Conservation (phyloP, 257 asterid species). For the Paraleonurus japonicus region DNA sequence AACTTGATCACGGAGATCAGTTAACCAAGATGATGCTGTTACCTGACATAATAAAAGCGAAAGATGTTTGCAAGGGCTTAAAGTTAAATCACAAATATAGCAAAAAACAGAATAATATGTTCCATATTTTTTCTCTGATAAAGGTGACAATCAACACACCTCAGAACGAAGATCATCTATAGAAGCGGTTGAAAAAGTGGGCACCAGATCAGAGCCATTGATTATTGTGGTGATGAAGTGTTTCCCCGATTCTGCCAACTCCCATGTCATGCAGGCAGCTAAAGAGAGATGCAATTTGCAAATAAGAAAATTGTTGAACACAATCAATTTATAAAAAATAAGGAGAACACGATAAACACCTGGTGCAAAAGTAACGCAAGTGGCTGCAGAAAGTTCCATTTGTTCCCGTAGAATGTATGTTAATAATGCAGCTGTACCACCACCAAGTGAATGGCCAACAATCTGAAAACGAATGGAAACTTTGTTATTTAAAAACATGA, state of each 20-base stretch:
- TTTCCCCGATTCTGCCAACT: slow-evolving; percentile 82
- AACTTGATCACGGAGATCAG: slow-evolving; percentile 86
- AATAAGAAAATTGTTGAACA: slow-evolving; percentile 11
- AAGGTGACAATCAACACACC: slow-evolving; percentile 40
- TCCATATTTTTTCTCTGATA: neutral
- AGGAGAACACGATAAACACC: slow-evolving; percentile 37
- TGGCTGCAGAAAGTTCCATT: slow-evolving; percentile 61
- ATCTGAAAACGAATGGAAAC: slow-evolving; percentile 44
- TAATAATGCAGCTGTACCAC: slow-evolving; percentile 87
- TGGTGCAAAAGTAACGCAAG: slow-evolving; percentile 82
- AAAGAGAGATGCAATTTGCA: slow-evolving; percentile 12
- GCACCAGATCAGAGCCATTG: slow-evolving; percentile 88
- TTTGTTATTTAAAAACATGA: neutral
- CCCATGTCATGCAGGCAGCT: slow-evolving; percentile 95
- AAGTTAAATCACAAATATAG: slow-evolving; percentile 17
- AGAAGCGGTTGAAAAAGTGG: slow-evolving; percentile 78
- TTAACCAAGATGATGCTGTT: slow-evolving; percentile 84
- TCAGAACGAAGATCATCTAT: slow-evolving; percentile 81
- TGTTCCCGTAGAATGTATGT: slow-evolving; percentile 85
- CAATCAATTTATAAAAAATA: neutral
- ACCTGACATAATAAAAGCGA: slow-evolving; percentile 44
- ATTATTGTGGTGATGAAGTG: slow-evolving; percentile 71
- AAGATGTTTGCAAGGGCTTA: slow-evolving; percentile 13
- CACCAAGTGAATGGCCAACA: slow-evolving; percentile 92
- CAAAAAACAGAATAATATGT: slow-evolving; percentile 5